These are phyloP conservation scores for Agrocybe chaxingu DNA, from an alignment of 768 basidiomycete genomes.

Conservation along the genomic window DNA sequence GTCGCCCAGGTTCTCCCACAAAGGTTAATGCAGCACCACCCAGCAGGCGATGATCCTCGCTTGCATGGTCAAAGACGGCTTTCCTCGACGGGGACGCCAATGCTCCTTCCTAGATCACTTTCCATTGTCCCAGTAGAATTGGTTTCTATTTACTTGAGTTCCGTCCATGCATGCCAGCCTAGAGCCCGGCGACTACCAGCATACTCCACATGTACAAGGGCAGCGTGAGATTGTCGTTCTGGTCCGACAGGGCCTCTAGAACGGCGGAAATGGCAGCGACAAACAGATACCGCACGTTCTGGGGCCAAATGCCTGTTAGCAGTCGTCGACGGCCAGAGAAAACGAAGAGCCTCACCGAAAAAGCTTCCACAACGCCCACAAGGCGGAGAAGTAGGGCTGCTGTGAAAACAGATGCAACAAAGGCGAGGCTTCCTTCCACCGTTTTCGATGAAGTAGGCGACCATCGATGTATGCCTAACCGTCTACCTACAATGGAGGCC, in stretches of 20 bases:
- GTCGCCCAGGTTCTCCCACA: neutral
- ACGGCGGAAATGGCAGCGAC: slow-evolving; percentile 65
- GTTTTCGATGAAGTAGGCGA: slow-evolving; percentile 83
- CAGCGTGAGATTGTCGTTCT: slow-evolving; percentile 96
- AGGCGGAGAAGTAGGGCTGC: slow-evolving; percentile 72
- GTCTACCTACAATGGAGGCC: slow-evolving; percentile 92
- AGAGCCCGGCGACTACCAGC: slow-evolving; percentile 54
- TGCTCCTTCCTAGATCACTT: neutral
- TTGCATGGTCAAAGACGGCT: neutral
- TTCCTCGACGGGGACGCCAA: neutral
- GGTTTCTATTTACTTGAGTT: slow-evolving; percentile 2
- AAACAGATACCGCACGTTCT: slow-evolving; percentile 66
- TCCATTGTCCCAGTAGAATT: neutral
- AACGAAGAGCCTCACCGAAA: slow-evolving; percentile 59
- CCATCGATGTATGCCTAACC: slow-evolving; percentile 81
- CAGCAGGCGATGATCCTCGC: neutral
- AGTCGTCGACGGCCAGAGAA: slow-evolving; percentile 1
- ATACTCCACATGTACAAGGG: slow-evolving; percentile 97
- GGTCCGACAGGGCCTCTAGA: slow-evolving; percentile 88
- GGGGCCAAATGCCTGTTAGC: slow-evolving; percentile 9
- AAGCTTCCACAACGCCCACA: slow-evolving; percentile 64
- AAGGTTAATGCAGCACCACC: neutral
- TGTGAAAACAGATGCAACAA: slow-evolving; percentile 64
- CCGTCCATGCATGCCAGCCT: slow-evolving; percentile 3
- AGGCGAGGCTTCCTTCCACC: slow-evolving; percentile 86